These are phyloP conservation scores for Chaetomium cochliodes DNA, from an alignment of 495 filamentous ascomycete species.

Conservation along the genomic window DNA sequence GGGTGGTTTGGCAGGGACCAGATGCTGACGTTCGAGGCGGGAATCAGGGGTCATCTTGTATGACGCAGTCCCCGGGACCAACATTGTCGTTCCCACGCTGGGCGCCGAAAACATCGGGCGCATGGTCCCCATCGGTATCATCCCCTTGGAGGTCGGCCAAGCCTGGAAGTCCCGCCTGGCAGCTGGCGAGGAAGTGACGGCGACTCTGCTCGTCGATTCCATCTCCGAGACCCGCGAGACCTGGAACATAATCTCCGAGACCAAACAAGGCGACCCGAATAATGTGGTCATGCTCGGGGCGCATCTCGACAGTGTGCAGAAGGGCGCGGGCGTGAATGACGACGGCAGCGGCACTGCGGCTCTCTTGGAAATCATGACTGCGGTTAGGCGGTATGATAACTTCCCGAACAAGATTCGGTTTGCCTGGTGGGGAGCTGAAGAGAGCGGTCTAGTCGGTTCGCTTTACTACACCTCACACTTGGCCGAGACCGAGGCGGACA, in stretches of 20 bases:
- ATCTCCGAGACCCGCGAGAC: constrained; percentile 49
- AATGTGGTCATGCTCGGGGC: constrained; percentile 64
- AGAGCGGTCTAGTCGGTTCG: constrained; percentile 62
- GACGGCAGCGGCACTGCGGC: constrained; percentile 56
- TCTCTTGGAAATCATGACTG: constrained; percentile 59
- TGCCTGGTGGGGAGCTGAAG: constrained; percentile 68
- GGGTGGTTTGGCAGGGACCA: no score
- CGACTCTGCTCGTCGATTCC: constrained; percentile 38
- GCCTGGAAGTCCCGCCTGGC: constrained; percentile 45
- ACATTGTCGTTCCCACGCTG: constrained; percentile 51
- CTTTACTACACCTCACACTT: constrained; percentile 53
- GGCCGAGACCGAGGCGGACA: constrained; percentile 44
- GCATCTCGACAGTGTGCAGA: constrained; percentile 67
- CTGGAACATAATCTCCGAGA: constrained; percentile 65
- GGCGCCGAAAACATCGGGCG: constrained; percentile 32
- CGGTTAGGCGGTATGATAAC: constrained; percentile 58
- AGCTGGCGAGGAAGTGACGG: constrained; percentile 33
- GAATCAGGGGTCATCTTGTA: constrained; percentile 48
- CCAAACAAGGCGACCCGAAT: constrained; percentile 62
- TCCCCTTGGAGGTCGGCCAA: constrained; percentile 49
- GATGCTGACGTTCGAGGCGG: background rate
- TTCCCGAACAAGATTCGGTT: constrained; percentile 64
- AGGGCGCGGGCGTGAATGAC: constrained; percentile 51
- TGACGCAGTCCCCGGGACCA: constrained; percentile 57
- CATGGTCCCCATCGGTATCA: constrained; percentile 34